These are phyloP conservation scores for Lathyrus sativus DNA, from an alignment of 306 rosid genomes.

Conservation along the genomic window DNA sequence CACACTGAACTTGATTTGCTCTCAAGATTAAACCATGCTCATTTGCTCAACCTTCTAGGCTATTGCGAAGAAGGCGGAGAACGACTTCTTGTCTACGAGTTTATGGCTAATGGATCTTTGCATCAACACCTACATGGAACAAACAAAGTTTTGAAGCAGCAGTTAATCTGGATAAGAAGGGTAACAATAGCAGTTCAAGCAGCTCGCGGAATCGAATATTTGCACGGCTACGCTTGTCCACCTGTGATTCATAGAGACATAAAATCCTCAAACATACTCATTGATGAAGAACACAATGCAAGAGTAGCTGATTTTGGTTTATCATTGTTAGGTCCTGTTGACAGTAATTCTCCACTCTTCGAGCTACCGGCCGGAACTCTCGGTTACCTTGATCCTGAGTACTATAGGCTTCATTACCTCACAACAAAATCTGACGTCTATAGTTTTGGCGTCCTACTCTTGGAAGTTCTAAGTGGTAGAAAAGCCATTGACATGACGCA, in stretches of 20 bases:
- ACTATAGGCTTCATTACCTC: constrained; percentile 93
- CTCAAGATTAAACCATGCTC: constrained; percentile 86
- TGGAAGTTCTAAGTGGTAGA: constrained; percentile 89
- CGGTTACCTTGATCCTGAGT: constrained; percentile 97
- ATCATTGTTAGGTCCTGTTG: constrained; percentile 79
- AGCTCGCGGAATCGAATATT: constrained; percentile 81
- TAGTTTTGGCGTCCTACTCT: constrained; percentile 83
- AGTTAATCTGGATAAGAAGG: constrained; percentile 79
- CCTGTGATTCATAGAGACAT: constrained; percentile 92
- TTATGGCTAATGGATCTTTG: constrained; percentile 93
- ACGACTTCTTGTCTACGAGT: constrained; percentile 89
- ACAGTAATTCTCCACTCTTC: constrained; percentile 81
- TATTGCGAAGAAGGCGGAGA: constrained; percentile 86
- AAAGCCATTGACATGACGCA: constrained; percentile 98
- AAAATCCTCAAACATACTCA: constrained; percentile 92
- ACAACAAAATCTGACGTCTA: constrained; percentile 96
- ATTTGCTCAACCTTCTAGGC: constrained; percentile 82
- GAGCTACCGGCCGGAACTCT: constrained; percentile 96
- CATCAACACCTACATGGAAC: constrained; percentile 81
- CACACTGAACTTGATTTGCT: constrained; percentile 87
- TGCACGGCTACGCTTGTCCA: constrained; percentile 93
- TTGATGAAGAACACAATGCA: constrained; percentile 95
- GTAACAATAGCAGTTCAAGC: constrained; percentile 96
- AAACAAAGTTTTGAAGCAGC: constrained; percentile 62
- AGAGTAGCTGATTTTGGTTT: constrained; percentile 93